Evolutionary conservation across 495 filamentous ascomycete species (phyloP).

Genomic region (Daldinia grandis): DNA sequence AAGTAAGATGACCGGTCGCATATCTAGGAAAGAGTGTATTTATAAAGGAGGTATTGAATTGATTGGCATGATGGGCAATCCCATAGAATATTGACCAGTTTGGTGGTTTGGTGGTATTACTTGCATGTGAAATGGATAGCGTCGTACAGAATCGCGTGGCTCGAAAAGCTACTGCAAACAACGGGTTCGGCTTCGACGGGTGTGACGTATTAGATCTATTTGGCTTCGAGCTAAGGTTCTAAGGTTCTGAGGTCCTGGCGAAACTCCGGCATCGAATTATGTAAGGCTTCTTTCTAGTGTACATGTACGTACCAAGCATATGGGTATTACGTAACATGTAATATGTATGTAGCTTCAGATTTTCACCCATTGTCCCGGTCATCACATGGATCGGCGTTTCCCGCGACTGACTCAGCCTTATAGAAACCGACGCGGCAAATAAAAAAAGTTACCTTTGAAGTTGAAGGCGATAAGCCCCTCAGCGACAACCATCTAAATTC

Average conservation of each 20-base stretch:
- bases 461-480: conserved; percentile 18
- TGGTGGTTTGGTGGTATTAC: neutral
- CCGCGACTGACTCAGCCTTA: conserved; percentile 27
- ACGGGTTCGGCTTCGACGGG: neutral
- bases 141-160: neutral
- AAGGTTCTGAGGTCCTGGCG: too few relatives aligned
- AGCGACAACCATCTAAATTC: neutral
- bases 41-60: conserved; percentile 7
- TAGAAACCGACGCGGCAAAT: conserved; percentile 29
- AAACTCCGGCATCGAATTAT: neutral
- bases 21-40: conserved; percentile 28
- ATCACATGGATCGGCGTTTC: conserved; percentile 5
- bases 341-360: neutral
- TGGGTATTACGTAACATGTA: conserved; percentile 21
- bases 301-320: neutral
- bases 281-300: too few relatives aligned
- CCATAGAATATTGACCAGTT: neutral
- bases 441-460: conserved; percentile 18
- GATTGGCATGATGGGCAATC: conserved; percentile 31
- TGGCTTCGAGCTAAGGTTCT: neutral
- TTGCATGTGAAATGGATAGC: conserved; percentile 1
- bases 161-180: neutral
- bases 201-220: conserved; percentile 35
- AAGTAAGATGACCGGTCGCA: conserved; percentile 41
- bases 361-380: conserved; percentile 2